Evolutionary conservation across 345 rosid species (phyloP), one percentile per base, ranked within the genome.

Genomic region (Bruguiera sexangula): DNA sequence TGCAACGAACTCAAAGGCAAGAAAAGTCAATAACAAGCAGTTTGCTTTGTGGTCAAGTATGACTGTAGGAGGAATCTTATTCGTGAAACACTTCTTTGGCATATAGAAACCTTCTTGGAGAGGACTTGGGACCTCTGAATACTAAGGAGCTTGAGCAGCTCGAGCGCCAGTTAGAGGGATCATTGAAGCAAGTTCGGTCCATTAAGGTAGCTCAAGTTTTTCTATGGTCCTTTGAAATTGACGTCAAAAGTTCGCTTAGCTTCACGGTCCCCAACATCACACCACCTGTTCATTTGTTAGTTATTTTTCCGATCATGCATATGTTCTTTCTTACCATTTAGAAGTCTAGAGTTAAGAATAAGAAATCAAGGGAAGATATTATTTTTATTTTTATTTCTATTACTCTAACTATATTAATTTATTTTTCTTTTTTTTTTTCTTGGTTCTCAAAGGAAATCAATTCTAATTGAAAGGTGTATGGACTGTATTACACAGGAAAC

Each of bases 81-180:
- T 55, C 29, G 27, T 8, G 15, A 5, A 22, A 32, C 22, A 6
- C 9, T 22, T 18, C 37, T 4, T 32, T 77, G 52, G 31, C 69
- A 62, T 69, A 56, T 58, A 95, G 97, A 82, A 92, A 95, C 81
- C 88, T 95, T 37, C 96, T 92, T 63, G 99, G 99, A 52, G 99
- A 95, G 81, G 99, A 95, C 50, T 77, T 95, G 79, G 98, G 97
- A 24, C 92, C 96, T 64, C 69, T 95, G 48, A 84, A 82, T 67
- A 79, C 94, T n/a, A 95, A 92, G 87, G 99, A 92, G 50, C 90
- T 95, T 62, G 99, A 92, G 79, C 97, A 95, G 82, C 96, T 95
- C 66, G 99, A 95, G 86, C 92, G 87, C 78, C 93, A 87, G 68
- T 86, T 95, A 5, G 92, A 95, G 36, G 77, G 88, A 60, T 88